phyloP scores from a whole-genome alignment of 1,284 basidiomycete species.

The Rhodotorula sp. region DNA sequence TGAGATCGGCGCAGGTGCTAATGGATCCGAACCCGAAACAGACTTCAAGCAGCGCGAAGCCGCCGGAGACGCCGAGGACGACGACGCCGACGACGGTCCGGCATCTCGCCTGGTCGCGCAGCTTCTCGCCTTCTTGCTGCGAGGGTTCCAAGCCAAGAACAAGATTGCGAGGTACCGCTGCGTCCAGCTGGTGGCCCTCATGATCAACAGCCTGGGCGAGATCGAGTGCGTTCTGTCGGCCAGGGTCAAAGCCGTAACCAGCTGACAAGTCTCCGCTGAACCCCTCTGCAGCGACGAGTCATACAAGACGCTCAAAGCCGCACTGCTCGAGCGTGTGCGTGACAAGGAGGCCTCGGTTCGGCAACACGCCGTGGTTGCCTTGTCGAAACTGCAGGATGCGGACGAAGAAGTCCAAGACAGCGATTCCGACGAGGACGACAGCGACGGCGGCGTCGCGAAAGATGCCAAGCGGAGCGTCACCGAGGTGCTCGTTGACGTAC shows the following conservation, averaged over 20 bases:
- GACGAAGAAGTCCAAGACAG: constrained; percentile 67
- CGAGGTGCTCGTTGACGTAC: constrained; percentile 55
- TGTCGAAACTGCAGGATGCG: constrained; percentile 77
- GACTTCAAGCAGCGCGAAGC: constrained; percentile 35
- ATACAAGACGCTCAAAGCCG: constrained; percentile 66
- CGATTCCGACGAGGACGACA: constrained; percentile 60
- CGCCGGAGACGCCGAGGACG: constrained; percentile 51
- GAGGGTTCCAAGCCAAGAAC: constrained; percentile 84
- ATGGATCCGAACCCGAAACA: not conserved
- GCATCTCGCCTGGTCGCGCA: constrained; percentile 71
- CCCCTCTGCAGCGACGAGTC: constrained; percentile 67
- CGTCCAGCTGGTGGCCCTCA: constrained; percentile 73
- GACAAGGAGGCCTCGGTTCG: constrained; percentile 86
- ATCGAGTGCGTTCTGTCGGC: constrained; percentile 61
- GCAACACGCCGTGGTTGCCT: constrained; percentile 77
- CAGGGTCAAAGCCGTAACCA: not conserved
- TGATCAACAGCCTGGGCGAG: constrained; percentile 76
- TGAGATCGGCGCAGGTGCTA: not conserved
- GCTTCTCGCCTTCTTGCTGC: constrained; percentile 73
- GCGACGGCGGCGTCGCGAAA: constrained; percentile 57
- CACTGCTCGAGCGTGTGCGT: constrained; percentile 71
- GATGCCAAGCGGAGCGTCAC: constrained; percentile 54
- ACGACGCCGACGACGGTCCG: constrained; percentile 69
- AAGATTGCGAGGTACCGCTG: constrained; percentile 81
- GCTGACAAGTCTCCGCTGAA: not conserved